Conservation (phyloP, 768 basidiomycete species). For the Cystobasidium tubakii region DNA sequence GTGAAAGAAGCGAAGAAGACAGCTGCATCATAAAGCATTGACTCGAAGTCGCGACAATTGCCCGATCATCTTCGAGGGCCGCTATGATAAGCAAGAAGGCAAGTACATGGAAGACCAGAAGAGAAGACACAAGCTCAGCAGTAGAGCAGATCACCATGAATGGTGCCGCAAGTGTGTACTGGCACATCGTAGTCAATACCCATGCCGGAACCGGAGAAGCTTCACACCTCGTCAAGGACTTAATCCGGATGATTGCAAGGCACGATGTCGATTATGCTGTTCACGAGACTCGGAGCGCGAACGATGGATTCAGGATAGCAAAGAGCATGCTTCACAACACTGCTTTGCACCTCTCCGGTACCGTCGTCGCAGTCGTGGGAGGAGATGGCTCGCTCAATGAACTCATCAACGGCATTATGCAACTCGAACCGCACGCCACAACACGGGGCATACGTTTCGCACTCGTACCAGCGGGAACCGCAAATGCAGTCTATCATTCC, state of each 20-base stretch:
- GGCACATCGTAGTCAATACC: slow-evolving; percentile 23
- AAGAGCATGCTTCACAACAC: background rate
- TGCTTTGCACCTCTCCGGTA: background rate
- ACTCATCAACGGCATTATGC: slow-evolving; percentile 62
- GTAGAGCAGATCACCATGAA: background rate
- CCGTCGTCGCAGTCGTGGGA: slow-evolving; percentile 52
- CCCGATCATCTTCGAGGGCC: background rate
- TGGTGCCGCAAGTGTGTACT: background rate
- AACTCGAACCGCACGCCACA: background rate
- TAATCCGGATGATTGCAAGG: background rate
- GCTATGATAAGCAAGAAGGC: background rate
- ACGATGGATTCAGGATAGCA: background rate
- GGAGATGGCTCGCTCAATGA: slow-evolving; percentile 93
- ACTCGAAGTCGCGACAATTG: background rate
- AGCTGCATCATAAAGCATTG: too few species aligned
- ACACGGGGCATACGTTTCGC: slow-evolving; percentile 32
- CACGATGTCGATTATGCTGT: background rate
- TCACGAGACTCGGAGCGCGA: slow-evolving; percentile 9
- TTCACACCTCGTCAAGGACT: background rate
- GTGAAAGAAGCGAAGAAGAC: slow-evolving; percentile 4
- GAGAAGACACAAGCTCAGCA: too few species aligned
- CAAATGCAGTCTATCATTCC: slow-evolving; percentile 80
- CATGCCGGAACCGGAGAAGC: slow-evolving; percentile 11
- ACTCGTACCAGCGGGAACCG: slow-evolving; percentile 68
- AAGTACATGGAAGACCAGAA: background rate